phyloP scores from a whole-genome alignment of 2,329 filamentous ascomycete species.

The Trichophyton mentagrophytes region DNA sequence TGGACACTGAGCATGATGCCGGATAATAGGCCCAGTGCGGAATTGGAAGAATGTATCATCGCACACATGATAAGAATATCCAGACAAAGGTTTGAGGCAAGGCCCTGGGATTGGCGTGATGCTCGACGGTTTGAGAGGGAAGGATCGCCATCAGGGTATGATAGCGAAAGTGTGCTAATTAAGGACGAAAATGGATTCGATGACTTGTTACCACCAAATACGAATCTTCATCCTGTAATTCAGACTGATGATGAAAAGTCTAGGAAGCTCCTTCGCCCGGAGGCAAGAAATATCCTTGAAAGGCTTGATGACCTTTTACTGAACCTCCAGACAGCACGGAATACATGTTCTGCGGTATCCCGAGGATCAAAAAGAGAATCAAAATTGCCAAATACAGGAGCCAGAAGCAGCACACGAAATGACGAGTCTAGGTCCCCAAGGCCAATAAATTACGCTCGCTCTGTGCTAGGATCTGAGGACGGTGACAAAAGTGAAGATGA shows the following conservation, averaged over 20 bases:
- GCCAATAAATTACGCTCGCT: no score
- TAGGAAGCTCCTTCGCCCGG: conserved; percentile 50
- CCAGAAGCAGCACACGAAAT: not conserved
- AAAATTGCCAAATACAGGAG: not conserved
- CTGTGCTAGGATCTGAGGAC: not conserved
- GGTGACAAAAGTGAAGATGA: not conserved
- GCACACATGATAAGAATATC: conserved; percentile 54
- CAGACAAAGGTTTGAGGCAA: conserved; percentile 48
- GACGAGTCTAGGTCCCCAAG: not conserved
- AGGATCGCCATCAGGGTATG: conserved; percentile 8
- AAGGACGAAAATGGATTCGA: conserved; percentile 10
- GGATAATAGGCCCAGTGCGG: conserved; percentile 41
- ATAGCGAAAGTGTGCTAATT: not conserved
- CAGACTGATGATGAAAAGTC: conserved; percentile 61
- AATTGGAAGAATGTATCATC: conserved; percentile 57
- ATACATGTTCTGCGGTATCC: conserved; percentile 32
- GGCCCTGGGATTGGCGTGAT: conserved; percentile 23
- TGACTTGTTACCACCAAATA: conserved; percentile 15
- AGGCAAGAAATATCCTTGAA: conserved; percentile 55
- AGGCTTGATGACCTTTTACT: conserved; percentile 57
- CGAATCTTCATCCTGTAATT: conserved; percentile 37
- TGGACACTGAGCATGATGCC: conserved; percentile 40
- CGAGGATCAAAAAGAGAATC: not conserved
- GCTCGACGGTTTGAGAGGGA: conserved; percentile 6
- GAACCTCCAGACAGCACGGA: conserved; percentile 55